A percentile compares a stretch with the other conserved stretches of the same genome.
phyloP scores from a whole-genome alignment of 257 asterid species.

The Fraxinus excelsior region DNA sequence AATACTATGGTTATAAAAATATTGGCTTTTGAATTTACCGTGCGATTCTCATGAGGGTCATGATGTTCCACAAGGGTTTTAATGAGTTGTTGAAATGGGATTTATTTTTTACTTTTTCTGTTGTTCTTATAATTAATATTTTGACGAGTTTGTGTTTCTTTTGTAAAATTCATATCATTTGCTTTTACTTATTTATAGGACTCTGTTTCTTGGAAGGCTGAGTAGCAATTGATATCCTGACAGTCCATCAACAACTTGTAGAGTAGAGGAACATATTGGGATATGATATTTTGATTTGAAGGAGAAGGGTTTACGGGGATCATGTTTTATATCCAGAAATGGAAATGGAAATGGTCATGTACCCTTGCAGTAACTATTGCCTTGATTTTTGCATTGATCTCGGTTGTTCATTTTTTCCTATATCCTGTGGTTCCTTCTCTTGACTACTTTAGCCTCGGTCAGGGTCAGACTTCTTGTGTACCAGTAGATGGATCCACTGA shows the following conservation, averaged over 20 bases:
- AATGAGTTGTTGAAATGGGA: constrained; percentile 20
- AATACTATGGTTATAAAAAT: background rate
- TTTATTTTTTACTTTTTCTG: background rate
- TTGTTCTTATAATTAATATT: background rate
- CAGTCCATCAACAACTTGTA: constrained; percentile 10
- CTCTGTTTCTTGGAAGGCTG: constrained; percentile 22
- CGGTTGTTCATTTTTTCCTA: constrained; percentile 71
- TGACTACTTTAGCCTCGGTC: constrained; percentile 54
- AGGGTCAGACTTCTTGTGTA: constrained; percentile 46
- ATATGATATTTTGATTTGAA: constrained; percentile 12
- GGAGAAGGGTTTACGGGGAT: constrained; percentile 41
- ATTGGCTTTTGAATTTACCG: background rate
- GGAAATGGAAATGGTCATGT: constrained; percentile 91
- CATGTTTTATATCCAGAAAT: constrained; percentile 78
- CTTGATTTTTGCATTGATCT: constrained; percentile 62
- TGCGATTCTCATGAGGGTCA: background rate
- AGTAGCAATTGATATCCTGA: constrained; percentile 16
- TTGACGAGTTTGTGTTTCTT: constrained; percentile 18
- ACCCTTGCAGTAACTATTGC: constrained; percentile 64
- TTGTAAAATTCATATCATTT: background rate
- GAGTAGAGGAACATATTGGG: constrained; percentile 14
- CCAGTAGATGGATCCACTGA: constrained; percentile 45
- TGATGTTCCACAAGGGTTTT: background rate
- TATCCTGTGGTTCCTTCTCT: constrained; percentile 61
- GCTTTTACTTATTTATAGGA: constrained; percentile 29